Base-by-base conservation (phyloP, 805 yeast genomes). In the Sungouiozyma ichnusensis region DNA sequence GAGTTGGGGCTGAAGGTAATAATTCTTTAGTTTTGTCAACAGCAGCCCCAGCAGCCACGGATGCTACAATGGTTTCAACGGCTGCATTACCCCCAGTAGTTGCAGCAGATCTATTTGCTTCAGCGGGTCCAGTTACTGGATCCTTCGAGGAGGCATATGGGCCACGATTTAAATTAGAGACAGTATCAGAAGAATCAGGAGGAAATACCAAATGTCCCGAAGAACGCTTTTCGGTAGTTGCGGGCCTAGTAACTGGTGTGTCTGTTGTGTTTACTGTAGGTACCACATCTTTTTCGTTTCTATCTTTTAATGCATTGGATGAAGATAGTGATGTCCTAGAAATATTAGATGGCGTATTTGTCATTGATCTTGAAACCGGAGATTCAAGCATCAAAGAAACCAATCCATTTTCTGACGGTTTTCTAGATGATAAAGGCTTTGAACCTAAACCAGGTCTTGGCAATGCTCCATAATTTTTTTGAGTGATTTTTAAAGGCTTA, bases 401-500 rank as follows among this genome's bases (percentile, higher is more conserved):
- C 20, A 58, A 36, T 8, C 56, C 52, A 18, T 57, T 52, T 13
- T 51, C 50, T 15, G 62, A 56, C 3, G 57, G 58, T 39, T 56
- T 54, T 43, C 62, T 50, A 8, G 43, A 36, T 16, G 48, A 19
- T 24, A 38, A 16, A 7, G 44, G 42, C 19, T 37, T 34, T 24
- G 41, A 13, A 29, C 29, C 19, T 27, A 44, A 46, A 36, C 48
- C 43, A 37, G 41, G 44, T 3, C 36, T 35, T 24, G 29, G 29
- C 11, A 24, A 24, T 7, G 29, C 11, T 24, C 29, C 29, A 24
- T 24, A 24, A 3, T 43, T 35, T 52, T 73, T 77, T 55, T 76
- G 78, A 1, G 83, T 72, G 65, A 81, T 80, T 58, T 76, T 76
- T 52, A 82, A 64, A 0, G 87, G 87, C 57, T 83, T 74, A 0